Evolutionary conservation across 495 filamentous ascomycete genomes (phyloP).

Genomic region (Penicillium egyptiacum): DNA sequence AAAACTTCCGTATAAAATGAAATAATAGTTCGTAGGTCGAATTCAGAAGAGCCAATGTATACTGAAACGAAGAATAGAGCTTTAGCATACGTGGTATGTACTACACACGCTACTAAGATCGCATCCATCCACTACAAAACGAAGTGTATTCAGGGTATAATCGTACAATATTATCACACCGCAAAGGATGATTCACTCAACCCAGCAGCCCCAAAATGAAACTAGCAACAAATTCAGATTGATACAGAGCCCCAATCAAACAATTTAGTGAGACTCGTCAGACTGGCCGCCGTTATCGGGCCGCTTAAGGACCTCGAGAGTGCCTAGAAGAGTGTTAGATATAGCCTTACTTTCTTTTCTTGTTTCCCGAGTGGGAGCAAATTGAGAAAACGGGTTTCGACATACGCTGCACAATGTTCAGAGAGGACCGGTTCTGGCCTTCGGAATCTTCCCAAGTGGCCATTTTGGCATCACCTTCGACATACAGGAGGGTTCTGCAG

Average conservation of each 20-base stretch:
- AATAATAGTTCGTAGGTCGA: not conserved
- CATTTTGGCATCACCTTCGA: slow-evolving; percentile 72
- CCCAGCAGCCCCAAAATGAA: not conserved
- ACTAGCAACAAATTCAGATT: slow-evolving; percentile 3
- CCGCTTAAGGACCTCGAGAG: slow-evolving; percentile 60
- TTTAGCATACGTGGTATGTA: not conserved
- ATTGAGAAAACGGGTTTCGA: slow-evolving; percentile 12
- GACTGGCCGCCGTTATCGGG: slow-evolving; percentile 20
- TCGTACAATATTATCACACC: slow-evolving; percentile 33
- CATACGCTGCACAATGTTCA: slow-evolving; percentile 77
- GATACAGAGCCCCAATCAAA: not conserved
- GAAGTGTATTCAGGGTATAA: slow-evolving; percentile 35
- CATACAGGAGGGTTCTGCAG: slow-evolving; percentile 61
- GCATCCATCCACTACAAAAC: not conserved
- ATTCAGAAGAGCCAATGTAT: not conserved
- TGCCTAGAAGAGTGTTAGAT: slow-evolving; percentile 34
- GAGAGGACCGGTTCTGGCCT: slow-evolving; percentile 52
- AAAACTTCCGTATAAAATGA: not conserved
- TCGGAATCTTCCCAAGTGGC: slow-evolving; percentile 60
- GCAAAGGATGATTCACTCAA: slow-evolving; percentile 7
- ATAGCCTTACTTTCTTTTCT: not conserved
- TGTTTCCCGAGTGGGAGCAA: not conserved
- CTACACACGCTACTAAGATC: not conserved
- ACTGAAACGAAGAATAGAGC: too few species aligned
- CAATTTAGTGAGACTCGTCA: slow-evolving; percentile 20